phyloP scores from a whole-genome alignment of 2,329 filamentous ascomycete genomes.

The Ampelomyces quisqualis region DNA sequence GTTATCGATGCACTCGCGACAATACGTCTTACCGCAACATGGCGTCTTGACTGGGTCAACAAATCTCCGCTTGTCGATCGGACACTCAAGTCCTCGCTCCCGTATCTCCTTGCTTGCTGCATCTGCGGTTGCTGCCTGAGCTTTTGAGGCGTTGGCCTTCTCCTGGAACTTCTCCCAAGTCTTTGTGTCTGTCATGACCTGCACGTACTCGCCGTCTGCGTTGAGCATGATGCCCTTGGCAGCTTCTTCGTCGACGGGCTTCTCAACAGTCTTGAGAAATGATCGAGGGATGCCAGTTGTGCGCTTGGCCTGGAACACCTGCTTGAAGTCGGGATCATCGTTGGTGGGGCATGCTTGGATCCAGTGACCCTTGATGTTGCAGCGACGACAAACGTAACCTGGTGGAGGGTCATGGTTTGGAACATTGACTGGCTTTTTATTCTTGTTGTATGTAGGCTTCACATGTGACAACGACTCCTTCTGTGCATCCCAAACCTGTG shows the following conservation, averaged over 20 bases:
- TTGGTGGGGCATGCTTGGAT: constrained; percentile 99
- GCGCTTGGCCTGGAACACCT: constrained; percentile 87
- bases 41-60: constrained; percentile 98
- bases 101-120: constrained; percentile 83
- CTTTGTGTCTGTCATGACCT: constrained; percentile 91
- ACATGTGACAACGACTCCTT: constrained; percentile 86
- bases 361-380: constrained; percentile 98
- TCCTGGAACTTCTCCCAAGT: constrained; percentile 97
- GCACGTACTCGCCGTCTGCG: constrained; percentile 94
- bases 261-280: constrained; percentile 93
- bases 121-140: constrained; percentile 74
- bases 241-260: constrained; percentile 81
- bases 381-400: constrained; percentile 95
- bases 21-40: constrained; percentile 97
- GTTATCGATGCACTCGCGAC: constrained; percentile 99
- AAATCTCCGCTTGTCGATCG: constrained; percentile 97
- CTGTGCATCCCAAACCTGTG: constrained; percentile 88
- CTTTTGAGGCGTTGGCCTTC: constrained; percentile 82
- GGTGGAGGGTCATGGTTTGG: constrained; percentile 91
- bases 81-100: constrained; percentile 85
- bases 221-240: constrained; percentile 95
- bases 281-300: constrained; percentile 96
- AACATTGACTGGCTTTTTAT: constrained; percentile 68
- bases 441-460: constrained; percentile 47
- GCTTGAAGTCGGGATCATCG: constrained; percentile 93